phyloP scores from a whole-genome alignment of 1,284 basidiomycete species.

The Rhodotorula sp. region DNA sequence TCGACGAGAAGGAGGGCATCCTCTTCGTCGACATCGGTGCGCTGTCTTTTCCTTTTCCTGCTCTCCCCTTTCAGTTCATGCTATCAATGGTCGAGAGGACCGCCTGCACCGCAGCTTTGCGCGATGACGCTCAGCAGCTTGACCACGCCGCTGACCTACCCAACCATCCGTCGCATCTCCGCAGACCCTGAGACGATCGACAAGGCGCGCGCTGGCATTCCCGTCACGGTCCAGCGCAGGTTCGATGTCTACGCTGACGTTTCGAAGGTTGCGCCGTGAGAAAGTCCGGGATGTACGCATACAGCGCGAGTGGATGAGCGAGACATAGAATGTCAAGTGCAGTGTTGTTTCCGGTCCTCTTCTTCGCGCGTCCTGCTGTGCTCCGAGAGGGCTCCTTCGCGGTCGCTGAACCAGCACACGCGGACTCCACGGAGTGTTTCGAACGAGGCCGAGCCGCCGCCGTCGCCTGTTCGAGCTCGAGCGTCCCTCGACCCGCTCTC shows the following conservation, averaged over 20 bases:
- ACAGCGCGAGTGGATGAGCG: too few species aligned
- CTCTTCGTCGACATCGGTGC: constrained; percentile 77
- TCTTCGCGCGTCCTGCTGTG: too few species aligned
- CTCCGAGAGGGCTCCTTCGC: too few species aligned
- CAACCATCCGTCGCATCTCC: background rate
- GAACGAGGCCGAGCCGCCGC: background rate
- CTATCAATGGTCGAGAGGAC: too few species aligned
- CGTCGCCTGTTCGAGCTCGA: background rate
- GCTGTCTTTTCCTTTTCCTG: constrained; percentile 45
- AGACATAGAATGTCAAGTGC: background rate
- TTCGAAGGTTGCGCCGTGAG: background rate
- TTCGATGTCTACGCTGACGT: constrained; percentile 90
- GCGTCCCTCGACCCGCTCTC: background rate
- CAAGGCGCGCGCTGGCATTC: constrained; percentile 66
- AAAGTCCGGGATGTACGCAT: too few species aligned
- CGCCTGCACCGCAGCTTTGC: too few species aligned
- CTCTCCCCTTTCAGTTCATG: too few species aligned
- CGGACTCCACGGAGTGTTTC: background rate
- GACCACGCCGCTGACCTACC: background rate
- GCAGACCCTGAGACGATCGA: constrained; percentile 71
- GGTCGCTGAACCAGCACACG: background rate
- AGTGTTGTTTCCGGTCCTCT: too few species aligned
- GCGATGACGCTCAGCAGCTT: background rate
- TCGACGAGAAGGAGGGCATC: constrained; percentile 77
- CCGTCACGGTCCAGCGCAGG: constrained; percentile 77